Percentiles rank a stretch among this genome's conserved stretches.
These are phyloP conservation scores for Dioszegia crocea DNA, from an alignment of 768 basidiomycete genomes.

Conservation along the genomic window DNA sequence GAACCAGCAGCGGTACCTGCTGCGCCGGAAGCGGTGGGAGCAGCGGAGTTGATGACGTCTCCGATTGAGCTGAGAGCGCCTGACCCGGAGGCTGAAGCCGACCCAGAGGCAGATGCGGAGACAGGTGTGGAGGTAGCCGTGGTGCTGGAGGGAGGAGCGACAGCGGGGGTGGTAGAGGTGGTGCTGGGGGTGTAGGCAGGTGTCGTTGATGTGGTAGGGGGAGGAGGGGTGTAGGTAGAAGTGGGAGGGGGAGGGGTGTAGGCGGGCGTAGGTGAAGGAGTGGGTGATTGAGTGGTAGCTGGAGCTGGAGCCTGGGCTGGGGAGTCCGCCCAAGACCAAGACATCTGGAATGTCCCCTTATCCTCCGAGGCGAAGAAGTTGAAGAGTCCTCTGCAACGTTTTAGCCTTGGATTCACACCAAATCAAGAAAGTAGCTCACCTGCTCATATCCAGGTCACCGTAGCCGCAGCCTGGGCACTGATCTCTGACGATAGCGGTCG, in stretches of 20 bases:
- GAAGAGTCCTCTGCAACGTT: conserved; percentile 66
- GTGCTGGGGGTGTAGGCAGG: conserved; percentile 23
- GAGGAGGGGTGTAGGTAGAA: conserved; percentile 13
- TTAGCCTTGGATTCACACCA: too few species aligned
- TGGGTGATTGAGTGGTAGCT: background rate
- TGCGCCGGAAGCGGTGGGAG: background rate
- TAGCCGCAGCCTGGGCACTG: conserved; percentile 67
- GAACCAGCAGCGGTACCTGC: background rate
- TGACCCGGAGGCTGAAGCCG: conserved; percentile 10
- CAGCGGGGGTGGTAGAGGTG: too few species aligned
- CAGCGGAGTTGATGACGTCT: background rate
- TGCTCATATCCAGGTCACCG: conserved; percentile 66
- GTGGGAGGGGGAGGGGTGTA: conserved; percentile 9
- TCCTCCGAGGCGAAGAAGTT: conserved; percentile 55
- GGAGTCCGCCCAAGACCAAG: conserved; percentile 58
- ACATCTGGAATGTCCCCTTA: conserved; percentile 60
- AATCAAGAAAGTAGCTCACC: too few species aligned
- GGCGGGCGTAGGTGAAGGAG: conserved; percentile 22
- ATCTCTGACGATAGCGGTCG: conserved; percentile 62
- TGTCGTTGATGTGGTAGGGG: too few species aligned
- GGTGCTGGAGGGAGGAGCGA: conserved; percentile 11
- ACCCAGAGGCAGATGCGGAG: conserved; percentile 10
- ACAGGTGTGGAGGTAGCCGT: conserved; percentile 16
- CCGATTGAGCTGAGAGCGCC: background rate
- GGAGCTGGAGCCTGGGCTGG: conserved; percentile 12